Evolutionary conservation across 768 basidiomycete genomes (phyloP).

Genomic region (Myochromella boudieri): DNA sequence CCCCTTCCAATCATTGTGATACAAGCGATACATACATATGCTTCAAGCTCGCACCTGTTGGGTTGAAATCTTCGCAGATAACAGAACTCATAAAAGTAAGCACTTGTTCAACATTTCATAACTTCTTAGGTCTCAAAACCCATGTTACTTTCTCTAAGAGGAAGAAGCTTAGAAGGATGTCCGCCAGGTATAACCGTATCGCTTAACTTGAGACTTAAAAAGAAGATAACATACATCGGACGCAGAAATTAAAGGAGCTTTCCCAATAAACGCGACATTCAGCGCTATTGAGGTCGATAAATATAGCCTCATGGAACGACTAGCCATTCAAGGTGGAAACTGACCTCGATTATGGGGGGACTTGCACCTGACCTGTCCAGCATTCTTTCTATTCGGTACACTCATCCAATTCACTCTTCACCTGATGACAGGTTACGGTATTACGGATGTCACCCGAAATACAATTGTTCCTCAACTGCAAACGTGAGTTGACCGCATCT

Average conservation of each 20-base stretch:
- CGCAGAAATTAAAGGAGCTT: constrained; percentile 51
- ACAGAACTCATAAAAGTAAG: constrained; percentile 56
- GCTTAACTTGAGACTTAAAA: constrained; percentile 62
- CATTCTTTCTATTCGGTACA: too few relatives aligned
- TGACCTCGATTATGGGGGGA: too few relatives aligned
- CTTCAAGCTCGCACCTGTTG: constrained; percentile 61
- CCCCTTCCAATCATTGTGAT: constrained; percentile 57
- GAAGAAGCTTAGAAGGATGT: constrained; percentile 69
- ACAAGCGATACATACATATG: constrained; percentile 69
- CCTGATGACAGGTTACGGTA: too few relatives aligned
- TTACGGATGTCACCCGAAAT: too few relatives aligned
- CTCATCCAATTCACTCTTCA: too few relatives aligned
- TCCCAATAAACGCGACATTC: constrained; percentile 14
- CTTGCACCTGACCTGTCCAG: too few relatives aligned
- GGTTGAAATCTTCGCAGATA: constrained; percentile 48
- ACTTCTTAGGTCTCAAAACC: not conserved
- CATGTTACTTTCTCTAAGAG: constrained; percentile 36
- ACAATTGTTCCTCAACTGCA: too few relatives aligned
- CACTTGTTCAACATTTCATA: not conserved
- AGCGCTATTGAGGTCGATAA: not conserved
- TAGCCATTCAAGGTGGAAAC: too few relatives aligned
- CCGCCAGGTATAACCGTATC: constrained; percentile 55
- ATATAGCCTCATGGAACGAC: not conserved
- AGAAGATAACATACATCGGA: constrained; percentile 61
- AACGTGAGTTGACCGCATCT: too few relatives aligned